Conservation (phyloP, 768 basidiomycete species). For the Hemileccinum rubropunctum region DNA sequence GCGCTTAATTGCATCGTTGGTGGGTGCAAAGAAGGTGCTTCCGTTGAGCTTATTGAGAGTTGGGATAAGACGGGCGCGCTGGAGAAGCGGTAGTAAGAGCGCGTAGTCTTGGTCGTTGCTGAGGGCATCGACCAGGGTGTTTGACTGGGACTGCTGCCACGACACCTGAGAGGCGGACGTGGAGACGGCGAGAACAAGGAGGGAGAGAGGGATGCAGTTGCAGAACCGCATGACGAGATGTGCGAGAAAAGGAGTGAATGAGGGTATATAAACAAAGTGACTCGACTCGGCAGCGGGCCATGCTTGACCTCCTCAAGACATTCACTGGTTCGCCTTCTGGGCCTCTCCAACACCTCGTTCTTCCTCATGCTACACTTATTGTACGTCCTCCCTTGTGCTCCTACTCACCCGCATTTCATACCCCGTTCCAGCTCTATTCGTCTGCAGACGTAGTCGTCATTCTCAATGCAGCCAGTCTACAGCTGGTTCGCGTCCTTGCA, state of each 20-base stretch:
- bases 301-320: conserved; percentile 47
- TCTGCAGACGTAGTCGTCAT: conserved; percentile 69
- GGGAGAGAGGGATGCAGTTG: conserved; percentile 33
- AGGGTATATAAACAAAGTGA: conserved; percentile 8
- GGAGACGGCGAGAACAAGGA: conserved; percentile 25
- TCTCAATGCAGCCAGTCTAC: conserved; percentile 65
- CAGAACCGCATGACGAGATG: conserved; percentile 31
- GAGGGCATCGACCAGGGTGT: conserved; percentile 78
- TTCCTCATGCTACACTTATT: conserved; percentile 54
- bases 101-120: conserved; percentile 72
- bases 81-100: conserved; percentile 71
- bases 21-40: conserved; percentile 91
- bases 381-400: conserved; percentile 39
- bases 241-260: not conserved
- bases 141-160: conserved; percentile 34
- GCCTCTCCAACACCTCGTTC: conserved; percentile 53
- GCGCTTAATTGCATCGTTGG: conserved; percentile 80
- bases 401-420: conserved; percentile 1
- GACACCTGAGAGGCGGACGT: conserved; percentile 22
- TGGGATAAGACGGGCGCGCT: conserved; percentile 84
- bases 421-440: conserved; percentile 56
- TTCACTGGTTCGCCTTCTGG: conserved; percentile 53
- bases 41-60: conserved; percentile 84
- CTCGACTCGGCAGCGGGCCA: conserved; percentile 16
- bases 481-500: conserved; percentile 65